Percentiles rank a stretch among this genome's conserved stretches.
These are phyloP conservation scores for Rhodotorula graminis DNA, from an alignment of 768 basidiomycete species.

Conservation along the genomic window DNA sequence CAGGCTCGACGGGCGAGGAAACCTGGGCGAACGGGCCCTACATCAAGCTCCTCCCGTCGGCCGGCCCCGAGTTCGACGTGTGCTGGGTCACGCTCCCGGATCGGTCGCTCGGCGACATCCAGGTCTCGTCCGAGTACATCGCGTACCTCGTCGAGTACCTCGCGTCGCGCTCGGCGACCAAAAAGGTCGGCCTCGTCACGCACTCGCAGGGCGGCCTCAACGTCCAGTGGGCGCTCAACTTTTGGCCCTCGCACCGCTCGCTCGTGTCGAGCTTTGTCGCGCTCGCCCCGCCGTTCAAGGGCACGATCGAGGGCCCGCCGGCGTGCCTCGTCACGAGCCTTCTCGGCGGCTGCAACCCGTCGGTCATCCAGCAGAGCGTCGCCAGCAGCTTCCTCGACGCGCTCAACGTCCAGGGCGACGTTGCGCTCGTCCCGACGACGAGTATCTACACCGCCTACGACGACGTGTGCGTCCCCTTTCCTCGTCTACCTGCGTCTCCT, in stretches of 20 bases:
- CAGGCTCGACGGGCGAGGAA: constrained; percentile 35
- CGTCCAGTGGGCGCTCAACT: constrained; percentile 37
- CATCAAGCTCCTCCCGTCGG: constrained; percentile 38
- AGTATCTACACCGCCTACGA: constrained; percentile 31
- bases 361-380: constrained; percentile 41
- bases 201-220: constrained; percentile 42
- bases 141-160: constrained; percentile 41
- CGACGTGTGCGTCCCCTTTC: neutral
- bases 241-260: constrained; percentile 39
- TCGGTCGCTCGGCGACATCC: constrained; percentile 40
- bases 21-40: constrained; percentile 44
- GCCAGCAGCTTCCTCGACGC: constrained; percentile 43
- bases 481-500: too few species aligned
- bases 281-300: constrained; percentile 42
- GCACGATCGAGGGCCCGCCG: constrained; percentile 37
- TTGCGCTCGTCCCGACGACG: constrained; percentile 43
- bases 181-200: constrained; percentile 42
- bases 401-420: constrained; percentile 33
- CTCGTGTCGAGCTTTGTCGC: constrained; percentile 39
- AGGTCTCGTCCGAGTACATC: constrained; percentile 43
- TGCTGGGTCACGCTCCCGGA: constrained; percentile 41
- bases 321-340: constrained; percentile 29
- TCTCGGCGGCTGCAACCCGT: constrained; percentile 39
- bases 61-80: constrained; percentile 40
- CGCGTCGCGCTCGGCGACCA: constrained; percentile 35